Conservation (phyloP, 495 filamentous ascomycete species). For the Podospora anserina region DNA sequence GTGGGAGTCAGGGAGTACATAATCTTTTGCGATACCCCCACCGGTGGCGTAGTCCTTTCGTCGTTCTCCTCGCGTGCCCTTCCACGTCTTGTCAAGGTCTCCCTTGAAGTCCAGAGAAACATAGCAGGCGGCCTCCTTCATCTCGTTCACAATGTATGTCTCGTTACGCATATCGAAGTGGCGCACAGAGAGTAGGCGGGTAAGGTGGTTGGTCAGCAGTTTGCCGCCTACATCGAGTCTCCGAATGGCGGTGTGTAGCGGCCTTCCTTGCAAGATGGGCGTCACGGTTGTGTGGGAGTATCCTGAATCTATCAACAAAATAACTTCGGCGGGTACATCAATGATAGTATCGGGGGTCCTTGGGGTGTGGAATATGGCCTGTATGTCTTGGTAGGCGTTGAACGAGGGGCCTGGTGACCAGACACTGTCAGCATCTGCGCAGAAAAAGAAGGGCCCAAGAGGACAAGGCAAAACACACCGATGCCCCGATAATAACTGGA, state of each 20-base stretch:
- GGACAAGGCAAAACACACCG: constrained; percentile 48
- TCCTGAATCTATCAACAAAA: constrained; percentile 84
- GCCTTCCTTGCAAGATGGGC: constrained; percentile 74
- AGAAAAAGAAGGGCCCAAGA: not conserved
- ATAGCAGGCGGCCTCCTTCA: constrained; percentile 89
- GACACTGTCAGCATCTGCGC: constrained; percentile 12
- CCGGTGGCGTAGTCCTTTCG: constrained; percentile 43
- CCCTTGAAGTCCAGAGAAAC: constrained; percentile 71
- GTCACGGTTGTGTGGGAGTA: constrained; percentile 94
- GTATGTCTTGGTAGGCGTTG: constrained; percentile 81
- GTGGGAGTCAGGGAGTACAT: constrained; percentile 90
- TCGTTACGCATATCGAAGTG: constrained; percentile 96
- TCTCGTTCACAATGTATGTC: constrained; percentile 85
- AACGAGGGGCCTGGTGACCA: constrained; percentile 51
- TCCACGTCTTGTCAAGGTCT: constrained; percentile 83
- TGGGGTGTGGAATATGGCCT: constrained; percentile 55
- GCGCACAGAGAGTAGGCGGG: constrained; percentile 81
- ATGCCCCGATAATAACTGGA: constrained; percentile 73
- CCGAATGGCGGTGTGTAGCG: constrained; percentile 77
- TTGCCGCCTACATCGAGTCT: constrained; percentile 91
- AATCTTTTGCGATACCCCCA: constrained; percentile 83
- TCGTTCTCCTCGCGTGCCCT: constrained; percentile 61
- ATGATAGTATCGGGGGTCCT: constrained; percentile 41
- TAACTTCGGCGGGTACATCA: constrained; percentile 66
- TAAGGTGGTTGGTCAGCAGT: constrained; percentile 90